Evolutionary conservation across 1,284 basidiomycete species (phyloP), one percentile per base, ranked within the genome.

Genomic region (Austroboletus niveus): DNA sequence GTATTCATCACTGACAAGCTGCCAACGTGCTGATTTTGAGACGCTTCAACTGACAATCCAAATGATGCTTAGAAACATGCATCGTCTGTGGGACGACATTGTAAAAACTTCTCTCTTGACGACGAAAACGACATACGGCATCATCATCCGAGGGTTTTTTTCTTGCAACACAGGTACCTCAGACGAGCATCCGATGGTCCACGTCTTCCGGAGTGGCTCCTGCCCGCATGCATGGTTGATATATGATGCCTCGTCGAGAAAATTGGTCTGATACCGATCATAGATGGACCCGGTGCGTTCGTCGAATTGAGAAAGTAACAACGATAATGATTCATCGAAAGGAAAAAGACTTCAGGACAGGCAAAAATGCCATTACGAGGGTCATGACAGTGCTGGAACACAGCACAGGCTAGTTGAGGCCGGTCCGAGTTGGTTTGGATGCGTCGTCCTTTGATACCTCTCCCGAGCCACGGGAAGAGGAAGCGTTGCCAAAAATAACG

Each of bases 201-300:
- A 61, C 59, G 14, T 63, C 47, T 8, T 45, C 48, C 5, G 30
- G 12, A 4, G 45, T 61, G 29, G 54, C 43, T 7, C 58, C 40
- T 57, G 11, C 11, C 36, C 47, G 14, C 57, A 54, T 9, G 47
- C 32, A 43, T n/a, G 34, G 14, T 60, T 36, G 4, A 60, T 42
- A 22, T 51, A 39, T 15, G 48, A 47, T 12, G 42, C 59, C 12
- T 42, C 51, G 6, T 36, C 27, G n/a, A 52, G 45, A 9, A 45
- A 31, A 32, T 1, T 1, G 12, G 53, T 38, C 5, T 15, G n/a
- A 7, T 29, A 39, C 29, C n/a, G 48, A 4, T 20, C 9, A 24
- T n/a, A 0, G 27, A 44, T 11, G 17, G 53, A 42, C 30, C 48
- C 27, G 7, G 15, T 11, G 14, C 32, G 32, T 9, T 15, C 32